Conservation (phyloP, 2,329 filamentous ascomycete species). For the Talaromyces sp. region DNA sequence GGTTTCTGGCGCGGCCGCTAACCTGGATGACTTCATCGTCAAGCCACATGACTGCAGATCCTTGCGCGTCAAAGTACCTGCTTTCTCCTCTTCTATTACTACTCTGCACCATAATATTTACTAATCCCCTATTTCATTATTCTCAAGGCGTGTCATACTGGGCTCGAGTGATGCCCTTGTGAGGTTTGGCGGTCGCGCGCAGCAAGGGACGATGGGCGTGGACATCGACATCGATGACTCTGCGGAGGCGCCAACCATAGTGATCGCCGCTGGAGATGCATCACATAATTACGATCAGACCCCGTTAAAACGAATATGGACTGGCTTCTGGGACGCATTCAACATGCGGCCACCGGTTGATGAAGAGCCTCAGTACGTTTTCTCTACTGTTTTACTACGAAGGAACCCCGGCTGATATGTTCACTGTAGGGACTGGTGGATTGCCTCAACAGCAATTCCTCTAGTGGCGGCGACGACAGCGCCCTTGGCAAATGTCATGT, state of each 20-base stretch:
- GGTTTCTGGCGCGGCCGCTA: background rate
- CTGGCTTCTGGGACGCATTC: background rate
- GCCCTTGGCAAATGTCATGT: slow-evolving; percentile 81
- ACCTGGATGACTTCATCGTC: background rate
- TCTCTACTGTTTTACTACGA: background rate
- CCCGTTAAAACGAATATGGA: background rate
- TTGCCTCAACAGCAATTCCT: slow-evolving; percentile 55
- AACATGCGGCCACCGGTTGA: background rate
- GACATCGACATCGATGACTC: background rate
- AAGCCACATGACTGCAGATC: background rate
- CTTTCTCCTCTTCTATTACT: background rate
- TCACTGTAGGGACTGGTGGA: slow-evolving; percentile 41
- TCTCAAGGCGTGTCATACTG: background rate
- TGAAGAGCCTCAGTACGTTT: background rate
- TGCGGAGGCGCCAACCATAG: background rate
- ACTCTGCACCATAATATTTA: background rate
- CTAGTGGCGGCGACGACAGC: slow-evolving; percentile 80
- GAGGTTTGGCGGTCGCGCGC: background rate
- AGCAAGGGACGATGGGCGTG: background rate
- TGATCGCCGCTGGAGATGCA: background rate
- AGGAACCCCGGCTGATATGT: background rate
- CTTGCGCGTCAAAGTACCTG: background rate
- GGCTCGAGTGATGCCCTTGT: background rate
- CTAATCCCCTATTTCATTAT: background rate
- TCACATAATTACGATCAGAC: background rate